Percentiles rank a stretch among this genome's conserved stretches.
Evolutionary conservation across 805 yeast genomes (phyloP).

Genomic region (Babjeviella inositovora): DNA sequence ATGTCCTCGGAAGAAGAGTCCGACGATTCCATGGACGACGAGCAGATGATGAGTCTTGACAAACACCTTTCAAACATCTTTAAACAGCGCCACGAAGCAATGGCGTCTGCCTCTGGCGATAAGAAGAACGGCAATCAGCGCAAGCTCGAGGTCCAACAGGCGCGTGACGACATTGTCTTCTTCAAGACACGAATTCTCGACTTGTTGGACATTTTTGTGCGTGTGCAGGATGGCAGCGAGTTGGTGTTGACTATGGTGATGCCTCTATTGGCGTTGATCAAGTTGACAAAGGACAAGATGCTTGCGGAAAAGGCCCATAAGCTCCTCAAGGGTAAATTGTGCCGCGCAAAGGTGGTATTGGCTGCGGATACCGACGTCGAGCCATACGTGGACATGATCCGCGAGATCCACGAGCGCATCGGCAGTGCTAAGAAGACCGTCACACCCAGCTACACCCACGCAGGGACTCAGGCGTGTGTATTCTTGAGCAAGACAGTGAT

Average conservation of each 20-base stretch:
- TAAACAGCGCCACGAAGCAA: slow-evolving; percentile 61
- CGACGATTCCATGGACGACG: slow-evolving; percentile 82
- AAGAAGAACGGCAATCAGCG: slow-evolving; percentile 56
- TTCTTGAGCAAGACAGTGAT: slow-evolving; percentile 44
- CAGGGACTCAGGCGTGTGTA: slow-evolving; percentile 53
- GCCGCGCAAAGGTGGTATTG: slow-evolving; percentile 22
- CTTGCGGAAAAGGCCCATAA: slow-evolving; percentile 67
- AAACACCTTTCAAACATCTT: slow-evolving; percentile 71
- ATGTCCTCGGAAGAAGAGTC: slow-evolving; percentile 31
- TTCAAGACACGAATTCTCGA: slow-evolving; percentile 73
- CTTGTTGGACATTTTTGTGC: slow-evolving; percentile 48
- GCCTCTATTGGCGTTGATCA: slow-evolving; percentile 46
- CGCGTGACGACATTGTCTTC: slow-evolving; percentile 62
- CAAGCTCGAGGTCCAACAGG: slow-evolving; percentile 60
- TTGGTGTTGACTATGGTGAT: slow-evolving; percentile 25
- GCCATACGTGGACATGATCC: slow-evolving; percentile 9
- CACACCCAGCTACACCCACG: too few species aligned
- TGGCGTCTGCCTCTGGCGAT: slow-evolving; percentile 24
- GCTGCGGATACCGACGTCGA: slow-evolving; percentile 7
- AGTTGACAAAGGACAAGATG: slow-evolving; percentile 50
- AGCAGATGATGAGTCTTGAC: slow-evolving; percentile 91
- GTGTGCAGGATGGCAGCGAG: slow-evolving; percentile 20
- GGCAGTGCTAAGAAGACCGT: slow-evolving; percentile 14
- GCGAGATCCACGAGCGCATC: slow-evolving; percentile 23
- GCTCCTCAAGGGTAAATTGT: slow-evolving; percentile 41